Percentiles rank a stretch among this genome's conserved stretches.
Conservation (phyloP, 371 early-diverging fungal species). For the Rhizopus microsporus region DNA sequence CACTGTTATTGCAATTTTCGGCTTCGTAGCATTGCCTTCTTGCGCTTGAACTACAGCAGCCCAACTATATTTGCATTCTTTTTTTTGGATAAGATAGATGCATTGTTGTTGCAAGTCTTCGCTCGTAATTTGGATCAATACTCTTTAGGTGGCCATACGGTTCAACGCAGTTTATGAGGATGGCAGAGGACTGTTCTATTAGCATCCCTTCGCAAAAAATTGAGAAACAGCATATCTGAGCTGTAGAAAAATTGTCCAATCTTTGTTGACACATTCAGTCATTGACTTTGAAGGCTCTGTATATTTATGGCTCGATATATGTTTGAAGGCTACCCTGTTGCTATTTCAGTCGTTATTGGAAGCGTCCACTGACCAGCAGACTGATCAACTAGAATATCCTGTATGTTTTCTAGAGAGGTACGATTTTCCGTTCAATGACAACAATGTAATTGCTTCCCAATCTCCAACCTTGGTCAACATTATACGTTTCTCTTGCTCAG, state of each 20-base stretch:
- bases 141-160: conserved; percentile 21
- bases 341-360: conserved; percentile 50
- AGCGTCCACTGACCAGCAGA: conserved; percentile 31
- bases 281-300: conserved; percentile 12
- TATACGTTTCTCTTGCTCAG: conserved; percentile 10
- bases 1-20: too few species aligned
- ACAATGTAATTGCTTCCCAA: conserved; percentile 9
- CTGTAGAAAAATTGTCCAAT: conserved; percentile 18
- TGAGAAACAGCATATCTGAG: conserved; percentile 16
- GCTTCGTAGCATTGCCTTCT: conserved; percentile 15
- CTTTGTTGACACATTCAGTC: conserved; percentile 16
- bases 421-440: background rate
- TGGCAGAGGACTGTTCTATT: conserved; percentile 13
- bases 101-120: conserved; percentile 23
- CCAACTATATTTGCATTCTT: conserved; percentile 18
- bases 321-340: conserved; percentile 5
- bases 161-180: conserved; percentile 17
- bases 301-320: conserved; percentile 15
- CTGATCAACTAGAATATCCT: conserved; percentile 45
- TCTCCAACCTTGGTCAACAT: conserved; percentile 10
- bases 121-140: conserved; percentile 17
- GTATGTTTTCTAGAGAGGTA: conserved; percentile 43
- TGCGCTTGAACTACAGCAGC: conserved; percentile 16
- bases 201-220: conserved; percentile 18
- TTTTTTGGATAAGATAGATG: conserved; percentile 23